phyloP scores from a whole-genome alignment of 805 yeast genomes.

The Saturnispora quitensis region DNA sequence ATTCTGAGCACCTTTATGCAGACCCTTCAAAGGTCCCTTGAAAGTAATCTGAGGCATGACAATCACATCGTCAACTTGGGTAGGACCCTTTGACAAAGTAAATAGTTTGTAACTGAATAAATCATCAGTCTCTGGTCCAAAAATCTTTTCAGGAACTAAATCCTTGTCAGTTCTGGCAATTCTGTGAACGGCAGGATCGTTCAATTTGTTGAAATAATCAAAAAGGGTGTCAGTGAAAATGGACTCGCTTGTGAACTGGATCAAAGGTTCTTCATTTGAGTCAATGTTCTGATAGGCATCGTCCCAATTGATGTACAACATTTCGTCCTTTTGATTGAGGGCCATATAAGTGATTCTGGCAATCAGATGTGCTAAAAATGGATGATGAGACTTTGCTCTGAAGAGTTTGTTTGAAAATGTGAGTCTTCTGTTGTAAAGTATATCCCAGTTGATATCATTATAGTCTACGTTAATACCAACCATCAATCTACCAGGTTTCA shows the following conservation, averaged over 20 bases:
- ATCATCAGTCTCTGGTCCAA: constrained; percentile 25
- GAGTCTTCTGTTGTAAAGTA: constrained; percentile 26
- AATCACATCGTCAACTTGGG: constrained; percentile 26
- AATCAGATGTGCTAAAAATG: constrained; percentile 26
- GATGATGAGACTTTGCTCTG: constrained; percentile 27
- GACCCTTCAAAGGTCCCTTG: constrained; percentile 15
- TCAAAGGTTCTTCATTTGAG: constrained; percentile 27
- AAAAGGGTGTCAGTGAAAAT: constrained; percentile 28
- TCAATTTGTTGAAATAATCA: constrained; percentile 23
- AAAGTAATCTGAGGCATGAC: constrained; percentile 26
- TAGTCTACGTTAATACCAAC: constrained; percentile 26
- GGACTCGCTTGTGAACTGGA: constrained; percentile 29
- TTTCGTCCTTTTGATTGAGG: constrained; percentile 19
- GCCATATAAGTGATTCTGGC: constrained; percentile 25
- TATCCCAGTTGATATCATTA: constrained; percentile 26
- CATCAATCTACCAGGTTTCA: constrained; percentile 18
- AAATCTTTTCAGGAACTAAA: constrained; percentile 17
- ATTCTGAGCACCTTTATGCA: constrained; percentile 12
- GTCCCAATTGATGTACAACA: constrained; percentile 23
- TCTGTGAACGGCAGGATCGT: constrained; percentile 22
- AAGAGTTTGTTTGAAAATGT: constrained; percentile 24
- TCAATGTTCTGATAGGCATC: constrained; percentile 23
- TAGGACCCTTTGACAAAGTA: constrained; percentile 25
- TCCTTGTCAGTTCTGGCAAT: constrained; percentile 27
- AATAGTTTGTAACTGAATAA: constrained; percentile 24